Conservation (phyloP, 345 rosid species). For the Acer saccharum region DNA sequence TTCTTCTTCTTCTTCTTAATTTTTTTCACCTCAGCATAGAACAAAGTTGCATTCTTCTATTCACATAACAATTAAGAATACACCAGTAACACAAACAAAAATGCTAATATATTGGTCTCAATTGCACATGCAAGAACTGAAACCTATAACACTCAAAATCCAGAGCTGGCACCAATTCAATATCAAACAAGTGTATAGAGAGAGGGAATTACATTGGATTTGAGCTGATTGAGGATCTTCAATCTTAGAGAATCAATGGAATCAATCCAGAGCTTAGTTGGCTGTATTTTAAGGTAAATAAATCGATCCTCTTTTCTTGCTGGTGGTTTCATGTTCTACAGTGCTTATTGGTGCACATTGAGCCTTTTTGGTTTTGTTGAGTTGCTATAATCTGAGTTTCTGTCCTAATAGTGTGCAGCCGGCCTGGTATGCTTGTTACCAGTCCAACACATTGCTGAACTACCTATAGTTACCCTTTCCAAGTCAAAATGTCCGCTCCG, state of each 20-base stretch:
- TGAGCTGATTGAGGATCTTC: conserved; percentile 87
- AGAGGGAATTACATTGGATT: conserved; percentile 66
- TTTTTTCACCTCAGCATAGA: too few species aligned
- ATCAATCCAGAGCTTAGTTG: too few species aligned
- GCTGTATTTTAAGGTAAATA: too few species aligned
- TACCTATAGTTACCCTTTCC: neutral
- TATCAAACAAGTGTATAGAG: neutral
- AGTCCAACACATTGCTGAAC: neutral
- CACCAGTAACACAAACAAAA: neutral
- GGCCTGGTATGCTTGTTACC: neutral
- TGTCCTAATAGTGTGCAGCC: neutral
- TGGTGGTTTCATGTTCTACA: too few species aligned
- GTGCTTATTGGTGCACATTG: neutral
- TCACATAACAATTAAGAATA: too few species aligned
- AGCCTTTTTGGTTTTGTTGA: neutral
- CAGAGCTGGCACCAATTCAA: neutral
- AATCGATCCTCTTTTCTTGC: too few species aligned
- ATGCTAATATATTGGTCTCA: neutral
- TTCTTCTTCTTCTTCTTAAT: too few species aligned
- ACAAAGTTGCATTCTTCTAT: too few species aligned
- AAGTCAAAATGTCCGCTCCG: too few species aligned
- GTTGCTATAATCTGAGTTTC: neutral
- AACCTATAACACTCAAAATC: neutral
- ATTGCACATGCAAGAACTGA: conserved; percentile 5
- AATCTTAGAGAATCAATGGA: conserved; percentile 26